These are phyloP conservation scores for Thraustochytrium sp. DNA, from an alignment of 352 stramenopile species.

Conservation along the genomic window DNA sequence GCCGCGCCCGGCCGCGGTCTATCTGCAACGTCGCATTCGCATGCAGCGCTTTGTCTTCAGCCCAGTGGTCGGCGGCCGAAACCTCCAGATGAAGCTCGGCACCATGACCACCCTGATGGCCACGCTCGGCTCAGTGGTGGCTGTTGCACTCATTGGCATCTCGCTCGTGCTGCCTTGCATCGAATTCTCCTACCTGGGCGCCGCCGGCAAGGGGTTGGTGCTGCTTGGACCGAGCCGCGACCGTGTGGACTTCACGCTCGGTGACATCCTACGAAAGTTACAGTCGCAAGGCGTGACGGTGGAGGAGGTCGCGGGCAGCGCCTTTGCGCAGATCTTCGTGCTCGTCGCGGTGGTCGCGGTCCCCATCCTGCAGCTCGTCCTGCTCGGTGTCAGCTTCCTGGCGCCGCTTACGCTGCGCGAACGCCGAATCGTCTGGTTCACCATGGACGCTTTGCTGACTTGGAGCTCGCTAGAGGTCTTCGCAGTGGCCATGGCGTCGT, in stretches of 20 bases:
- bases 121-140: background rate
- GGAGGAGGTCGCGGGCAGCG: background rate
- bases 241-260: background rate
- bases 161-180: background rate
- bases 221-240: background rate
- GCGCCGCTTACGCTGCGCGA: background rate
- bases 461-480: background rate
- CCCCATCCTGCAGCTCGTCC: background rate
- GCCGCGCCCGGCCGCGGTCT: background rate
- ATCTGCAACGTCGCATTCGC: background rate
- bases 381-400: background rate
- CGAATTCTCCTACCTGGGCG: background rate
- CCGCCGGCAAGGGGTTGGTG: background rate
- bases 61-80: background rate
- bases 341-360: background rate
- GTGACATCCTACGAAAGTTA: background rate
- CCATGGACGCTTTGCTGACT: background rate
- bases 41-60: background rate
- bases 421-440: background rate
- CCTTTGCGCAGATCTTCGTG: conserved; percentile 14
- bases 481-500: background rate
- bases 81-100: background rate
- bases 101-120: background rate
- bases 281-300: background rate
- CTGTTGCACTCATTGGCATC: background rate